Evolutionary conservation across 106 monocot species (phyloP).

Genomic region (Dendrobium catenatum): DNA sequence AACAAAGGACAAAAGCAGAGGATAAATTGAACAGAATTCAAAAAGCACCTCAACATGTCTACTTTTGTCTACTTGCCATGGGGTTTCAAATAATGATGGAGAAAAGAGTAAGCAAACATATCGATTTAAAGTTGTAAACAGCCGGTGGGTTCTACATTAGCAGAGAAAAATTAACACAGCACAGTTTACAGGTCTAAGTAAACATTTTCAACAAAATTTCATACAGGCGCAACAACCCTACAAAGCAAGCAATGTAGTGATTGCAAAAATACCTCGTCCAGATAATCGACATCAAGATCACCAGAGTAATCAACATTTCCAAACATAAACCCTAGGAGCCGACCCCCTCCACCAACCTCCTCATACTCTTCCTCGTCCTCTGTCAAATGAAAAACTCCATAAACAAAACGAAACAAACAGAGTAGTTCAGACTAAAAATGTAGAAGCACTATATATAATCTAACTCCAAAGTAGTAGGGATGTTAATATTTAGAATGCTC

Average conservation of each 20-base stretch:
- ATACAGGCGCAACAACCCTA: background rate
- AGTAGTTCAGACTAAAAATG: background rate
- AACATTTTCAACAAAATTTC: background rate
- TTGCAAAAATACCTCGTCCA: conserved; percentile 70
- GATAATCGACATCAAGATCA: conserved; percentile 91
- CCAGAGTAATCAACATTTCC: conserved; percentile 89
- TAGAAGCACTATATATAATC: background rate
- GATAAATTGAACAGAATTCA: background rate
- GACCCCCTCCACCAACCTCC: conserved; percentile 49
- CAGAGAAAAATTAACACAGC: background rate
- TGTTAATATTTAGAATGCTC: background rate
- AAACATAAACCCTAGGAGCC: conserved; percentile 94
- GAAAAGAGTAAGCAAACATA: background rate
- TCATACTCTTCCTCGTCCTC: conserved; percentile 86
- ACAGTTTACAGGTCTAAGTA: background rate
- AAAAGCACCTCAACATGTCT: background rate
- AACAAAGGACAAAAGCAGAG: background rate
- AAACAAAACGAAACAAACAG: background rate
- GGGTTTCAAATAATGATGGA: background rate
- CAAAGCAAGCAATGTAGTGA: background rate
- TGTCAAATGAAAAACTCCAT: conserved; percentile 11
- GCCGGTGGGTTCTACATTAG: background rate
- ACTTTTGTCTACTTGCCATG: background rate
- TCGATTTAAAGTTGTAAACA: background rate
- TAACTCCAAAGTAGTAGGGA: background rate